These are phyloP conservation scores for Haplosporangium sp. DNA, from an alignment of 371 early-diverging fungal species.

Conservation along the genomic window DNA sequence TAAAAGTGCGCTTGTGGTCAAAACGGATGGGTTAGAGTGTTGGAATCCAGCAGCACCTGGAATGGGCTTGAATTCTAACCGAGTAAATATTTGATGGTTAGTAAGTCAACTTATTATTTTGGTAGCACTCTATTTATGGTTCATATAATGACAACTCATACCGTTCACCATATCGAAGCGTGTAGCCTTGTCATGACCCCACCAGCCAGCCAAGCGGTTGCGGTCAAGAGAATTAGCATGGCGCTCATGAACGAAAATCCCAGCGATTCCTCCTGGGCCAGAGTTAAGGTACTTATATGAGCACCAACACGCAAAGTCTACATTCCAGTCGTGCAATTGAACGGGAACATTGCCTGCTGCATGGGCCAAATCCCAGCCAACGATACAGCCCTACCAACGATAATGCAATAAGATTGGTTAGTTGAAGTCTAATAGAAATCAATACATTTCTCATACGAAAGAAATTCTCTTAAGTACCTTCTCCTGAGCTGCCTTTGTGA, in stretches of 20 bases:
- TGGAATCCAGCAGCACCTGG: constrained; percentile 90
- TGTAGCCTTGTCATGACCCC: constrained; percentile 87
- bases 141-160: constrained; percentile 19
- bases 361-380: constrained; percentile 97
- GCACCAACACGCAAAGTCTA: constrained; percentile 99
- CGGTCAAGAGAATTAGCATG: constrained; percentile 64
- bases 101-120: neutral
- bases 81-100: neutral
- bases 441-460: neutral
- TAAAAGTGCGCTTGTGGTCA: constrained; percentile 77
- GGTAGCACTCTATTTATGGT: neutral
- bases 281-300: constrained; percentile 97
- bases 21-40: constrained; percentile 89
- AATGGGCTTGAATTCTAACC: constrained; percentile 76
- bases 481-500: constrained; percentile 86
- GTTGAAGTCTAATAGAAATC: neutral
- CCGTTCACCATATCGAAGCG: constrained; percentile 86
- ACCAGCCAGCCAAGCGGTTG: constrained; percentile 92
- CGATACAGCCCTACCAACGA: constrained; percentile 79
- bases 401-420: neutral
- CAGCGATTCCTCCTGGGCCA: constrained; percentile 95
- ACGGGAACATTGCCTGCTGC: constrained; percentile 95
- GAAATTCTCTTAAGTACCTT: constrained; percentile 62
- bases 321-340: constrained; percentile 93
- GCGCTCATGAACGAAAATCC: constrained; percentile 87